phyloP scores from a whole-genome alignment of 176 grass and related monocot genomes.

The Hordeum vulgare region MorexV3_pseudomolecules_assembly NC_058520.1:377749850-377750349 shows the following conservation, averaged over 20 bases:
- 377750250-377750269: conserved; percentile 9
- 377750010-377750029: conserved; percentile 81
- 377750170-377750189: conserved; percentile 99
- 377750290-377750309: background rate
- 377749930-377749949: background rate
- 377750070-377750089: conserved; percentile 58
- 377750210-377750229: conserved; percentile 70
- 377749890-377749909: background rate
- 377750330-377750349: background rate
- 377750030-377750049: conserved; percentile 72
- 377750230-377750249: conserved; percentile 75
- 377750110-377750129: conserved; percentile 99
- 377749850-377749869: background rate
- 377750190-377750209: conserved; percentile 76
- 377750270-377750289: background rate
- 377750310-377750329: conserved; percentile 1
- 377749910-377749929: background rate
- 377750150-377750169: conserved; percentile 78
- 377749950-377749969: background rate
- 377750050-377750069: conserved; percentile 98
- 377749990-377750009: conserved; percentile 65
- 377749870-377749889: background rate
- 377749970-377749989: conserved; percentile 8
- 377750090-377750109: conserved; percentile 92
- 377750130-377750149: conserved; percentile 90